Conservation (phyloP, 2,329 filamentous ascomycete species). For the Trichophyton benhamiae region DNA sequence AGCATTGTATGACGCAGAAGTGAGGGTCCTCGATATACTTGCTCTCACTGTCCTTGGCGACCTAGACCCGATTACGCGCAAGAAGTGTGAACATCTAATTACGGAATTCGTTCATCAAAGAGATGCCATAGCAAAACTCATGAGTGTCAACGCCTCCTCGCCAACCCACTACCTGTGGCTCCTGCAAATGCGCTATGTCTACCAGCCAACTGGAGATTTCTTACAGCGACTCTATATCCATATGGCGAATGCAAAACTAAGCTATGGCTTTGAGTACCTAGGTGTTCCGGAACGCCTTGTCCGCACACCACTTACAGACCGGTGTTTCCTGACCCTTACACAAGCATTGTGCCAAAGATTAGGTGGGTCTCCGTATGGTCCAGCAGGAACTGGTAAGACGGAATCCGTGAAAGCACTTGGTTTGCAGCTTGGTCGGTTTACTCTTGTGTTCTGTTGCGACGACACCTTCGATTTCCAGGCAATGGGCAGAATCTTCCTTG, state of each 20-base stretch:
- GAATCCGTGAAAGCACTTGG: conserved; percentile 97
- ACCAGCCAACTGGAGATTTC: conserved; percentile 67
- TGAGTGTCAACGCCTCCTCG: conserved; percentile 59
- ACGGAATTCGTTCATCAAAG: conserved; percentile 98
- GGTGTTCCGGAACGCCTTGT: conserved; percentile 94
- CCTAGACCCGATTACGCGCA: conserved; percentile 71
- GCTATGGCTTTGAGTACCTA: conserved; percentile 96
- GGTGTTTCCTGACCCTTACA: conserved; percentile 94
- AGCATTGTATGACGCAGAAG: conserved; percentile 65
- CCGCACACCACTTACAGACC: conserved; percentile 88
- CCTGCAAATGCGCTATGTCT: conserved; percentile 93
- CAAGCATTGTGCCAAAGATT: conserved; percentile 90
- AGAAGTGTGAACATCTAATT: conserved; percentile 97
- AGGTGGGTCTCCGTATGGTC: conserved; percentile 92
- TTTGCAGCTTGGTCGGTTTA: conserved; percentile 91
- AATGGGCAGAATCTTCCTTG: conserved; percentile 98
- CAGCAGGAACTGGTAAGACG: conserved; percentile 95
- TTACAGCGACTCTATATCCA: conserved; percentile 74
- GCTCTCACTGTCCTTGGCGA: conserved; percentile 84
- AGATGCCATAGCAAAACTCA: conserved; percentile 78
- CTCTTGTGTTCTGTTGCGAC: conserved; percentile 97
- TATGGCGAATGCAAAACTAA: conserved; percentile 92
- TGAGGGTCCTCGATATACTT: conserved; percentile 71
- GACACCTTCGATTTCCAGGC: conserved; percentile 99
- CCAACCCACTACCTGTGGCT: conserved; percentile 84